Evolutionary conservation across 2,329 filamentous ascomycete genomes (phyloP), one percentile per base, ranked within the genome.

Genomic region (Coniochaeta ligniaria): DNA sequence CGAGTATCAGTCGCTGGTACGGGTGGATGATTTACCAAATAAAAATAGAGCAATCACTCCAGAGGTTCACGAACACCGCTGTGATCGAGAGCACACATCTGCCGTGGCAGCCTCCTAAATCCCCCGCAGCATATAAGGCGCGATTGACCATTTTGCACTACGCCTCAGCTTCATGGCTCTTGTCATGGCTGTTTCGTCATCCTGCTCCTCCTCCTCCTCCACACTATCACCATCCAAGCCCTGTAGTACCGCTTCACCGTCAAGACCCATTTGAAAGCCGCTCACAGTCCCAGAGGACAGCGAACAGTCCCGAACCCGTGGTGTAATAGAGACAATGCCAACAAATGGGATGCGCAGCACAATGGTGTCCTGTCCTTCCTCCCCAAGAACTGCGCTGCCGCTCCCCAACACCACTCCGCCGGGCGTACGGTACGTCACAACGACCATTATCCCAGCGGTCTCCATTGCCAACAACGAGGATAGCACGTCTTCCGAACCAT

Each of bases 91-190:
- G n/a, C n/a, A n/a, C n/a, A n/a, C n/a, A n/a, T n/a, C n/a, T n/a
- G n/a, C n/a, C n/a, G n/a, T n/a, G n/a, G n/a, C n/a, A n/a, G n/a
- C n/a, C n/a, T n/a, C n/a, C n/a, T n/a, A n/a, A n/a, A n/a, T n/a
- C n/a, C n/a, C n/a, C n/a, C n/a, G 57, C 36, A 59, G 31, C 33
- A 59, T 59, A 45, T 59, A 59, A 7, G 57, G 57, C 36, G 36
- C 14, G 20, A 59, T 45, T 43, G 22, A 2, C 57, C 55, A 57
- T 5, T 4, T 24, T 35, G 33, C 31, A 43, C 20, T 45, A 31
- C 57, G 57, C 31, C 57, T 59, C 3, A 45, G 31, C 3, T 59
- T 45, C 24, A 59, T 45, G 16, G 35, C 57, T 45, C 36, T 59
- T 17, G 28, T 24, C 6, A 59, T 9, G 36, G 33, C 43, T 24